A percentile compares a stretch with the other conserved stretches of the same genome.
Conservation (phyloP, 768 basidiomycete genomes). For the Ramaria sp. region DNA sequence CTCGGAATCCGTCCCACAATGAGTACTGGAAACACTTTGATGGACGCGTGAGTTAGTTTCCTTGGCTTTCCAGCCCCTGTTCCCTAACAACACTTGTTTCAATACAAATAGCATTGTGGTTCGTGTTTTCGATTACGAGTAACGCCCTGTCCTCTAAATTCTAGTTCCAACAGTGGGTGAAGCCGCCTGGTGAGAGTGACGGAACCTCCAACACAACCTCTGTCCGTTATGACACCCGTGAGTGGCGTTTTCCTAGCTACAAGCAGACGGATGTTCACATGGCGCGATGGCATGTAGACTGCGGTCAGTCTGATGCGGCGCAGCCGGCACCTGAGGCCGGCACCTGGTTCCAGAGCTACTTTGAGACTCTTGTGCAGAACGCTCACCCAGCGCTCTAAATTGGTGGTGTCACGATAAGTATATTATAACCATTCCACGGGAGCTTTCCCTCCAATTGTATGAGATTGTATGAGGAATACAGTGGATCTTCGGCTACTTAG, state of each 20-base stretch:
- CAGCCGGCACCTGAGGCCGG: slow-evolving; percentile 53
- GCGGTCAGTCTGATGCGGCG: slow-evolving; percentile 34
- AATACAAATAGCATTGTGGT: neutral
- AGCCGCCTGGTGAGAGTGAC: slow-evolving; percentile 60
- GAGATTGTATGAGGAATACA: no score
- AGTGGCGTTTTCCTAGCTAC: slow-evolving; percentile 12
- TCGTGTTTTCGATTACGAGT: neutral
- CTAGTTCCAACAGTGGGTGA: slow-evolving; percentile 28
- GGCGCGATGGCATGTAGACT: neutral
- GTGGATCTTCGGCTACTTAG: no score
- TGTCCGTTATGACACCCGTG: slow-evolving; percentile 34
- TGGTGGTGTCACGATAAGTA: neutral
- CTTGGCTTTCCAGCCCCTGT: neutral
- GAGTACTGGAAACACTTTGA: slow-evolving; percentile 40
- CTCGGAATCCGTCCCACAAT: slow-evolving; percentile 51
- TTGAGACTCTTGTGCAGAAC: slow-evolving; percentile 40
- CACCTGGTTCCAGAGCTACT: slow-evolving; percentile 60
- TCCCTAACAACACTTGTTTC: neutral
- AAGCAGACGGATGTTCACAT: neutral
- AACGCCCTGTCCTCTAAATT: neutral
- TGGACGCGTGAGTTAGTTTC: slow-evolving; percentile 29
- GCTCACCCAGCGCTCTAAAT: slow-evolving; percentile 41
- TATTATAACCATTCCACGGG: no score
- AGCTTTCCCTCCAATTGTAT: no score
- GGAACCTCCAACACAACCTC: slow-evolving; percentile 49